Conservation (phyloP, 257 asterid species). For the Schizonepeta tenuifolia region DNA sequence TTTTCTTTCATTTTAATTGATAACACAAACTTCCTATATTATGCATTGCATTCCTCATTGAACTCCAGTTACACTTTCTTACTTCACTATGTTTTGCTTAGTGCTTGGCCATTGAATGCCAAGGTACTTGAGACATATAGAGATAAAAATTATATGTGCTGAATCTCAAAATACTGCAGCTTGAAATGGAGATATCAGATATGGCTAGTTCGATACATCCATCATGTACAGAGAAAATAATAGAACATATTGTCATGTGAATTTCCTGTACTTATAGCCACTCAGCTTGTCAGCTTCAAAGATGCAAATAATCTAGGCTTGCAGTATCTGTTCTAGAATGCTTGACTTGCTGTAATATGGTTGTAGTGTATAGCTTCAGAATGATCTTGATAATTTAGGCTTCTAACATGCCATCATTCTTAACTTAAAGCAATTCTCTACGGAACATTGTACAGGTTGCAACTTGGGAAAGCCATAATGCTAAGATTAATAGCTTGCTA, state of each 20-base stretch:
- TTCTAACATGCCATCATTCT: slow-evolving; percentile 20
- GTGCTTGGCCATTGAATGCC: not conserved
- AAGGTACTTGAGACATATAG: not conserved
- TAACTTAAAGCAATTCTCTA: slow-evolving; percentile 4
- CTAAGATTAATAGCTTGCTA: slow-evolving; percentile 75
- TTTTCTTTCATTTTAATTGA: not conserved
- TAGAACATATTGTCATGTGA: not conserved
- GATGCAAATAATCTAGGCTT: slow-evolving; percentile 2
- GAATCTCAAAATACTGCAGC: not conserved
- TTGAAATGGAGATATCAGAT: not conserved
- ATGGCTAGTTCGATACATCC: slow-evolving; percentile 3
- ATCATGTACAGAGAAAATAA: not conserved
- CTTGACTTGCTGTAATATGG: not conserved
- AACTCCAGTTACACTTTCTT: not conserved
- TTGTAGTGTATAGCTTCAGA: not conserved
- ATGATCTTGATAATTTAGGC: not conserved
- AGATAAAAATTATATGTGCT: not conserved
- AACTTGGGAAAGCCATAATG: slow-evolving; percentile 76
- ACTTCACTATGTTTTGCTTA: not conserved
- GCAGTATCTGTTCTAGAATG: not conserved
- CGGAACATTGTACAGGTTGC: slow-evolving; percentile 65
- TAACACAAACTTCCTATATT: not conserved
- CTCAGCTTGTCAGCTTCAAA: slow-evolving; percentile 20
- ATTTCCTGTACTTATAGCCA: not conserved
- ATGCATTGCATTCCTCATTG: not conserved